These are phyloP conservation scores for Thalassia testudinum DNA, from an alignment of 116 monocot species.

Conservation along the genomic window DNA sequence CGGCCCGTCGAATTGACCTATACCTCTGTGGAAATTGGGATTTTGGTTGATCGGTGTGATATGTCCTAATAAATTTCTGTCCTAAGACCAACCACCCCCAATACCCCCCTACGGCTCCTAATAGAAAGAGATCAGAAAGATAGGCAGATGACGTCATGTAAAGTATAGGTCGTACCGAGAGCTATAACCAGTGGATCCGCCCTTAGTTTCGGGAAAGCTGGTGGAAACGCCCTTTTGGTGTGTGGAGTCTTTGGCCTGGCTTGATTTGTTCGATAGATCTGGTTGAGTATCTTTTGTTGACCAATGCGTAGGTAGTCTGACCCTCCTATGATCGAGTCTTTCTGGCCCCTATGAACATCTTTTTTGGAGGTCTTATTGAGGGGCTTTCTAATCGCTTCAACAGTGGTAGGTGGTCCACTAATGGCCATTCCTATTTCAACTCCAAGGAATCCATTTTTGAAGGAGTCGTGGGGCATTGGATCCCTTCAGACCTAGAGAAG, in stretches of 20 bases:
- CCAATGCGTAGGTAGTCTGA: too few species aligned
- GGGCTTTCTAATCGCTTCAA: too few species aligned
- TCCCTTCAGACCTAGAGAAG: constrained; percentile 4
- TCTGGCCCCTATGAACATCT: too few species aligned
- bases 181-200: neutral
- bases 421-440: neutral
- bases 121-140: constrained; percentile 1
- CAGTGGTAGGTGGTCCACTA: neutral
- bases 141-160: neutral
- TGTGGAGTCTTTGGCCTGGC: constrained; percentile 4
- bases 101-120: neutral
- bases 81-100: too few species aligned
- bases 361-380: too few species aligned
- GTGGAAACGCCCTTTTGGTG: constrained; percentile 5
- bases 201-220: neutral
- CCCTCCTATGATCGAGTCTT: too few species aligned
- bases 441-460: neutral
- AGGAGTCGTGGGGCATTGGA: constrained; percentile 4
- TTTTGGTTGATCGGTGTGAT: too few species aligned
- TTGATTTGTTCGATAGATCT: too few species aligned
- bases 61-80: too few species aligned
- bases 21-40: too few species aligned
- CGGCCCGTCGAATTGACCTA: too few species aligned
- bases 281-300: too few species aligned
- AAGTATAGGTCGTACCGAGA: neutral